Conservation (phyloP, 768 basidiomycete species). For the Lactarius tabidus region DNA sequence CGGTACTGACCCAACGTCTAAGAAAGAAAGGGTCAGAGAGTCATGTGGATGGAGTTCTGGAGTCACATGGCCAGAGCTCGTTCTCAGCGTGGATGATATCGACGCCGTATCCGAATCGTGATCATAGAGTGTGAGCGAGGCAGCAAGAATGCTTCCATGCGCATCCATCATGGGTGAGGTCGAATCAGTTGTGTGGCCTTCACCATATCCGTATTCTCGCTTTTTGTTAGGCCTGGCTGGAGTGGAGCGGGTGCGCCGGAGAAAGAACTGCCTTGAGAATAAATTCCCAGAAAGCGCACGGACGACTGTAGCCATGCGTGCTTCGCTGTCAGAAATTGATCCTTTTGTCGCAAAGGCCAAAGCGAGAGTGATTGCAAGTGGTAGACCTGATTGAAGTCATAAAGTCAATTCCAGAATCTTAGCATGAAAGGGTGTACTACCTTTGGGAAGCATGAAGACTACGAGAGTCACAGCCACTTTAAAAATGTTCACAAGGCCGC, state of each 20-base stretch:
- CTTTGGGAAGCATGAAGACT: too few relatives aligned
- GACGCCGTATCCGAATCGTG: conserved; percentile 29
- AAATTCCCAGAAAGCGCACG: conserved; percentile 37
- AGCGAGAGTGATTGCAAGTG: too few relatives aligned
- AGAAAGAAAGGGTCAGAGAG: conserved; percentile 11
- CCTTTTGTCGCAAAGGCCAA: too few relatives aligned
- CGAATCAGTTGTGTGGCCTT: conserved; percentile 13
- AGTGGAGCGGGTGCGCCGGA: not conserved
- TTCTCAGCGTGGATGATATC: conserved; percentile 16
- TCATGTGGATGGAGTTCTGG: conserved; percentile 22
- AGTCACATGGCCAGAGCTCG: conserved; percentile 27
- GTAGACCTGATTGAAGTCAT: too few relatives aligned
- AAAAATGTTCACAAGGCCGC: too few relatives aligned
- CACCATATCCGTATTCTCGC: conserved; percentile 9
- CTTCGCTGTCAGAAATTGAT: conserved; percentile 20
- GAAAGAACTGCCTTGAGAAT: conserved; percentile 9
- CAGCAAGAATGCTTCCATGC: conserved; percentile 56
- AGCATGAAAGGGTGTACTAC: too few relatives aligned
- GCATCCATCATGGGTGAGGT: conserved; percentile 25
- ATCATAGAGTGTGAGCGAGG: conserved; percentile 64
- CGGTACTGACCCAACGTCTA: conserved; percentile 18
- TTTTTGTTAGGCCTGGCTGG: not conserved
- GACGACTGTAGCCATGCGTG: conserved; percentile 42
- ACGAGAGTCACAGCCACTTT: too few relatives aligned
- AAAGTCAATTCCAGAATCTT: too few relatives aligned